Percentiles rank a stretch among this genome's conserved stretches.
These are phyloP conservation scores for Huntiella decipiens DNA, from an alignment of 2,329 filamentous ascomycete species.

Conservation along the genomic window DNA sequence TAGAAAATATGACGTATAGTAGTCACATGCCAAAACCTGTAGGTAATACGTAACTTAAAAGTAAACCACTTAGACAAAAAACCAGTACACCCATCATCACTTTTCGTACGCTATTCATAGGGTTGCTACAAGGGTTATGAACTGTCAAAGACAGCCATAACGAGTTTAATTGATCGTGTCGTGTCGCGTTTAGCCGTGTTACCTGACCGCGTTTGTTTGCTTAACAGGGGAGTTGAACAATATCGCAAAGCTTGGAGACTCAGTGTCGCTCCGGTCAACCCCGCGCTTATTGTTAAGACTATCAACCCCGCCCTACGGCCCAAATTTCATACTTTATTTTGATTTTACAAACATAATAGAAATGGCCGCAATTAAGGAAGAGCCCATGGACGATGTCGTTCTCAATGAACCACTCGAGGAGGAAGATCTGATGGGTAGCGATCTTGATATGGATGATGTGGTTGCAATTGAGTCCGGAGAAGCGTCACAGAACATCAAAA, in stretches of 20 bases:
- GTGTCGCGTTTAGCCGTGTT: background rate
- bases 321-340: background rate
- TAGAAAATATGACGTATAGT: no score
- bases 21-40: no score
- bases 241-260: no score
- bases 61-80: no score
- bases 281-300: background rate
- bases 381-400: slow-evolving; percentile 19
- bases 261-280: background rate
- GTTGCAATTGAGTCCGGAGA: slow-evolving; percentile 12
- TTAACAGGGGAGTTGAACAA: no score
- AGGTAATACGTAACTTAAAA: no score
- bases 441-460: slow-evolving; percentile 13
- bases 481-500: background rate
- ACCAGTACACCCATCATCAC: no score
- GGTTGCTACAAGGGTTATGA: background rate
- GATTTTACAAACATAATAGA: background rate
- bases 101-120: no score
- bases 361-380: slow-evolving; percentile 5
- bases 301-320: background rate
- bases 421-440: slow-evolving; percentile 9
- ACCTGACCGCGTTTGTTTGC: no score
- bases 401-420: slow-evolving; percentile 17
- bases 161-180: slow-evolving; percentile 4
- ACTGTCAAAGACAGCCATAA: background rate